phyloP scores from a whole-genome alignment of 768 basidiomycete species.

The Boletus pseudopeckii region DNA sequence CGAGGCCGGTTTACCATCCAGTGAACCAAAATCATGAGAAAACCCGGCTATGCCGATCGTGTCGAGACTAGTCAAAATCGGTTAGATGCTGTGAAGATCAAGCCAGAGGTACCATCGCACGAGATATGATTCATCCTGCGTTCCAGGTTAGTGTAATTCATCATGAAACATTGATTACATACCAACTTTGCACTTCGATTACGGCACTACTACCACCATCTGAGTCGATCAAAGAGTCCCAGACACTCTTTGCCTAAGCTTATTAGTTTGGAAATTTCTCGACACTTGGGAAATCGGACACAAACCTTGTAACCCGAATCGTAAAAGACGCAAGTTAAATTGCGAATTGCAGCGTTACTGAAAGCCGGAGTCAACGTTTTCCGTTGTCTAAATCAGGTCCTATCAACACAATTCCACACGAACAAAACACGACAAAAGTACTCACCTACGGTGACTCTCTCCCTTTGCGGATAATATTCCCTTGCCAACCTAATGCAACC shows the following conservation, averaged over 20 bases:
- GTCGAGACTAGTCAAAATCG: conserved; percentile 34
- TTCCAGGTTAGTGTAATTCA: not conserved
- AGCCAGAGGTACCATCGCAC: conserved; percentile 21
- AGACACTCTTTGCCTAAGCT: conserved; percentile 28
- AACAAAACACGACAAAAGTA: not conserved
- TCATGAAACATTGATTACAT: not conserved
- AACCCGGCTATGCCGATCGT: conserved; percentile 45
- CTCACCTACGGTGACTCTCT: conserved; percentile 41
- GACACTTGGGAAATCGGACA: conserved; percentile 4
- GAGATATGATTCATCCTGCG: conserved; percentile 45
- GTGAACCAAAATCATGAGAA: conserved; percentile 42
- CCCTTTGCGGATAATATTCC: conserved; percentile 41
- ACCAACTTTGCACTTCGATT: conserved; percentile 51
- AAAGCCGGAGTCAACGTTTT: conserved; percentile 41
- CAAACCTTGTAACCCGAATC: conserved; percentile 42
- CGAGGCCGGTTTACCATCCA: conserved; percentile 33
- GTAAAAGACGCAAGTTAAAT: conserved; percentile 36
- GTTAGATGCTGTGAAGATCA: not conserved
- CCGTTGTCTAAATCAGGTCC: conserved; percentile 28
- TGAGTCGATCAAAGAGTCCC: conserved; percentile 31
- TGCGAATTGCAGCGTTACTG: conserved; percentile 39
- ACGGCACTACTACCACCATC: conserved; percentile 24
- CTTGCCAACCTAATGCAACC: conserved; percentile 28
- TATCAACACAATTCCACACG: conserved; percentile 21
- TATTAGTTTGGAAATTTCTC: not conserved